These are phyloP conservation scores for Epichloe brachyelytri DNA, from an alignment of 2,329 filamentous ascomycete species.

Conservation along the genomic window DNA sequence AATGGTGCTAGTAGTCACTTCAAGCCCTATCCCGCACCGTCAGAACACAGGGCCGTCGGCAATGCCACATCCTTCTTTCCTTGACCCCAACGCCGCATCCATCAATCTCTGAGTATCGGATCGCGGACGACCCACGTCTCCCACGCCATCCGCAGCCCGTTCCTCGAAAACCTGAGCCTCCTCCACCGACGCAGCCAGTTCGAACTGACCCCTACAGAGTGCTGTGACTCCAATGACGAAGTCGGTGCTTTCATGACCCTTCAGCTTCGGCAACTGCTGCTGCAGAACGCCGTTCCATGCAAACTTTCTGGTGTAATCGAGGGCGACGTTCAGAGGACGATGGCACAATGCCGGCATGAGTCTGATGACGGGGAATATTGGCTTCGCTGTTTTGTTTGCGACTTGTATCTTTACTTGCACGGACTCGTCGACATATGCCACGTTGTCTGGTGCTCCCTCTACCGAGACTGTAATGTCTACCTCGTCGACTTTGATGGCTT, in stretches of 20 bases:
- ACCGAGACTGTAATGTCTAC: slow-evolving; percentile 46
- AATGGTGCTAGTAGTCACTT: neutral
- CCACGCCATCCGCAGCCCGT: slow-evolving; percentile 13
- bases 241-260: slow-evolving; percentile 43
- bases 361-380: slow-evolving; percentile 60
- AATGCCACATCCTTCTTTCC: slow-evolving; percentile 53
- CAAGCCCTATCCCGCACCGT: slow-evolving; percentile 23
- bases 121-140: slow-evolving; percentile 22
- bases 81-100: slow-evolving; percentile 43
- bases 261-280: slow-evolving; percentile 52
- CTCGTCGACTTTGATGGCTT: slow-evolving; percentile 70
- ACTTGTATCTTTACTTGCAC: slow-evolving; percentile 57
- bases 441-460: slow-evolving; percentile 10
- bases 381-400: slow-evolving; percentile 56
- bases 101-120: slow-evolving; percentile 44
- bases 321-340: slow-evolving; percentile 55
- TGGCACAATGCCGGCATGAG: slow-evolving; percentile 66
- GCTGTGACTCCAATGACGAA: slow-evolving; percentile 58
- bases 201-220: slow-evolving; percentile 70
- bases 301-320: slow-evolving; percentile 72
- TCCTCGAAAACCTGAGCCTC: slow-evolving; percentile 45
- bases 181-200: slow-evolving; percentile 68
- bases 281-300: slow-evolving; percentile 80
- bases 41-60: slow-evolving; percentile 42
- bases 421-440: slow-evolving; percentile 38